phyloP scores from a whole-genome alignment of 163 green algal species.

The Scenedesmus sp. region DNA sequence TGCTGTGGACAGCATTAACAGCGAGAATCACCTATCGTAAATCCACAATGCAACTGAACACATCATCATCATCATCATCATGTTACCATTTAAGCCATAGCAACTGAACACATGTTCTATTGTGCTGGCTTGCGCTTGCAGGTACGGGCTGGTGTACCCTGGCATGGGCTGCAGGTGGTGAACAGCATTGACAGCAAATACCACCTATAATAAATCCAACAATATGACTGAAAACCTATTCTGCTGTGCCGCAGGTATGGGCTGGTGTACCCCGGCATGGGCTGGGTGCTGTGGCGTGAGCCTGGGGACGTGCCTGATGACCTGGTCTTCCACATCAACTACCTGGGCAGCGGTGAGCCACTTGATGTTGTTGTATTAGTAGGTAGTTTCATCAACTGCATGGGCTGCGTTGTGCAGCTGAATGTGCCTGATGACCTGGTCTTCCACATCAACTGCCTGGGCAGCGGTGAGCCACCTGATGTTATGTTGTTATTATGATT shows the following conservation, averaged over 20 bases:
- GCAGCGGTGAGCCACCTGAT: no score
- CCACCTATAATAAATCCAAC: no score
- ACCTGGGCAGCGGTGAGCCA: slow-evolving; percentile 55
- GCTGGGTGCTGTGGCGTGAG: slow-evolving; percentile 60
- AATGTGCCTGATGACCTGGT: no score
- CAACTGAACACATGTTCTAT: background rate
- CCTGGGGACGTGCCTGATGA: slow-evolving; percentile 44
- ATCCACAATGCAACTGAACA: no score
- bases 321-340: slow-evolving; percentile 67
- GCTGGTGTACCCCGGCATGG: slow-evolving; percentile 32
- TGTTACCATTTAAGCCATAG: no score
- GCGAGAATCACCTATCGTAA: no score
- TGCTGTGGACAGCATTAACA: no score
- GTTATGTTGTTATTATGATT: background rate
- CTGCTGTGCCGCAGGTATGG: slow-evolving; percentile 16
- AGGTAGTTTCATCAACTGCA: background rate
- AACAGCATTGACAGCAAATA: no score
- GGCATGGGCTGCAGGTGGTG: slow-evolving; percentile 45
- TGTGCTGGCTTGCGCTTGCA: background rate
- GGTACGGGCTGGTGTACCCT: slow-evolving; percentile 28
- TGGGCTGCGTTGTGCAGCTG: no score
- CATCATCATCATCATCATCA: no score
- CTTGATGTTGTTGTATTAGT: background rate
- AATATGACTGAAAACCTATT: no score
- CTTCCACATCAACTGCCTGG: no score